Conservation (phyloP, 2,329 filamentous ascomycete genomes). For the Ilyonectria sp. region DNA sequence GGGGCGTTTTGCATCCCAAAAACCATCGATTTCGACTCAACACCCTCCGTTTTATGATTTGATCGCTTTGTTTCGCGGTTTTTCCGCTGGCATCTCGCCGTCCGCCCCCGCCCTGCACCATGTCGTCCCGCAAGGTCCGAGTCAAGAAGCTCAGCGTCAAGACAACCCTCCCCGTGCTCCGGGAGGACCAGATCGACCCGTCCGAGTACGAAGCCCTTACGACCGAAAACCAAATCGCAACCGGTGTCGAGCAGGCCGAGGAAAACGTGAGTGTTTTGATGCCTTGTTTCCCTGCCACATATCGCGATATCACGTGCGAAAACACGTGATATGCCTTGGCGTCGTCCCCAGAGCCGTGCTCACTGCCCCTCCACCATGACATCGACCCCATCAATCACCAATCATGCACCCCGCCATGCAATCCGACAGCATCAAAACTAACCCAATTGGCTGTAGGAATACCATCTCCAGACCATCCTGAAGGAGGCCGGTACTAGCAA, state of each 20-base stretch:
- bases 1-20: slow-evolving; percentile 66
- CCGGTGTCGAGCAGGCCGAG: slow-evolving; percentile 96
- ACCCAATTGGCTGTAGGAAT: slow-evolving; percentile 76
- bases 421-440: slow-evolving; percentile 44
- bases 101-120: slow-evolving; percentile 61
- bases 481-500: slow-evolving; percentile 69
- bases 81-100: slow-evolving; percentile 67
- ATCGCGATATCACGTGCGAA: slow-evolving; percentile 64
- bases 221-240: slow-evolving; percentile 89
- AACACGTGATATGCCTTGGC: slow-evolving; percentile 60
- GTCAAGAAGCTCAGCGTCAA: slow-evolving; percentile 95
- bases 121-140: slow-evolving; percentile 79
- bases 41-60: slow-evolving; percentile 73
- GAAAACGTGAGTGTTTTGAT: slow-evolving; percentile 84
- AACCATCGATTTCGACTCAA: slow-evolving; percentile 64
- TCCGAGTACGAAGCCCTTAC: slow-evolving; percentile 89
- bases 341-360: slow-evolving; percentile 10
- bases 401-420: slow-evolving; percentile 1
- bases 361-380: slow-evolving; percentile 6
- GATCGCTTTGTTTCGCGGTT: slow-evolving; percentile 75
- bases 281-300: slow-evolving; percentile 37
- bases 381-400: slow-evolving; percentile 36
- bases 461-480: slow-evolving; percentile 90
- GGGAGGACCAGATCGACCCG: slow-evolving; percentile 91
- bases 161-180: slow-evolving; percentile 87